These are phyloP conservation scores for Fraxinus cuspidata DNA, from an alignment of 257 asterid species.

Conservation along the genomic window DNA sequence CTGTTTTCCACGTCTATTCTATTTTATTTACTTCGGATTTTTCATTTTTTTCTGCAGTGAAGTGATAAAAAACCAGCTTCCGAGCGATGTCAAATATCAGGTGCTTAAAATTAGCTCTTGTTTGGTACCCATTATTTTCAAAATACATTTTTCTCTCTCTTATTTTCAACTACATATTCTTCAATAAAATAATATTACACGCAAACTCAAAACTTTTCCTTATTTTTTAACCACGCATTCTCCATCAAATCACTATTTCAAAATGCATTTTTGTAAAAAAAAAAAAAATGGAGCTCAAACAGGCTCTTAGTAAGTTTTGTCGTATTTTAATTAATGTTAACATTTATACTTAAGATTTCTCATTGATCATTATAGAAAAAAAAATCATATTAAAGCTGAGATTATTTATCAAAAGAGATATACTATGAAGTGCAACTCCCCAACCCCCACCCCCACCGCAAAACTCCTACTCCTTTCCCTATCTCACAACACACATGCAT, in stretches of 20 bases:
- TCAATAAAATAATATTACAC: too few species aligned
- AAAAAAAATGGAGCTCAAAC: too few species aligned
- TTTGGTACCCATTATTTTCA: too few species aligned
- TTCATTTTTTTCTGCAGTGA: slow-evolving; percentile 58
- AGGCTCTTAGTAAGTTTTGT: slow-evolving; percentile 10
- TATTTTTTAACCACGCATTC: too few species aligned
- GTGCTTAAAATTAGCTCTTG: slow-evolving; percentile 32
- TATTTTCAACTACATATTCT: too few species aligned
- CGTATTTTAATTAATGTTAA: background rate
- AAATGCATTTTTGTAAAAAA: too few species aligned
- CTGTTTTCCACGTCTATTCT: background rate
- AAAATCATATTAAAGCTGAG: background rate
- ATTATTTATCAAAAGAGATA: background rate
- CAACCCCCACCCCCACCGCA: too few species aligned
- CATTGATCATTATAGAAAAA: background rate
- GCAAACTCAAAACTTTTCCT: too few species aligned
- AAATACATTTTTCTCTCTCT: too few species aligned
- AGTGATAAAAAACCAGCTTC: slow-evolving; percentile 64
- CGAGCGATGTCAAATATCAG: slow-evolving; percentile 64
- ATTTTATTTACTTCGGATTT: background rate
- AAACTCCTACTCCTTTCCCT: too few species aligned
- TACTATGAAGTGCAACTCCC: background rate
- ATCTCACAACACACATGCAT: background rate
- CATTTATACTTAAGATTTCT: background rate
- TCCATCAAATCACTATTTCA: too few species aligned